Base-by-base conservation (phyloP, 2,329 filamentous ascomycete species). In the Ophiognomonia clavigignenti-juglandacearum region DNA sequence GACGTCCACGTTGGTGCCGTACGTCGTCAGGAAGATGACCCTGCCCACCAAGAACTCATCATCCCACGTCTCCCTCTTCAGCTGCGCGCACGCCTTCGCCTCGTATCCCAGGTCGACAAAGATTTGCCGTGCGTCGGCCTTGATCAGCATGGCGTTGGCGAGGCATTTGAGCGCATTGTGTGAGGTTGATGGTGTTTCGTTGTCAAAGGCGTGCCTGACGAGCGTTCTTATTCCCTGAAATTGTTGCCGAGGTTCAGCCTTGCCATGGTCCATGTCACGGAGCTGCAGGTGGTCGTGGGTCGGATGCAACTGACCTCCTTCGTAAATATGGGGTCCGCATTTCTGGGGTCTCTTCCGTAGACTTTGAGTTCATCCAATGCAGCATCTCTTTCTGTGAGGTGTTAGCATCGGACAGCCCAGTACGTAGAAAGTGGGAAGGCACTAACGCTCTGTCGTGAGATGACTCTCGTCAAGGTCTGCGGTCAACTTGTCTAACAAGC, bases 21-120 rank as follows among this genome's bases (percentile, higher is more conserved):
- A 95, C 1, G 89, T 95, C 26, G 83, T 78, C 10, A 93, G 73
- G 57, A 95, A 91, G 14, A 95, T 69, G 36, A 95, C 80, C 43
- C 89, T 79, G n/a, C 85, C 85, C 50, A 78, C 69, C 2, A 97
- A 73, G 64, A 97, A 96, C 60, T 97, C 91, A 56, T 95, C 85
- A 52, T 97, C 90, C 46, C 78, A 75, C 56, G 74, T 83, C 52
- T 89, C 85, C 48, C 76, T 82, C 73, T 85, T 85, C 35, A 96
- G 75, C 53, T 78, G 81, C 47, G 79, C 74, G 49, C 88, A 89
- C 16, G 85, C 80, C 56, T 83, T 85, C 14, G 74, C 68, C 34
- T 80, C 79, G 59, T 80, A 85, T 8, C 78, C 84, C 19, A 88
- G 69, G 57, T 90, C 80, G 13, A 89, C 82, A 44, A 93, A 83